These are phyloP conservation scores for Linnemannia zychae DNA, from an alignment of 192 early-diverging fungal genomes.

Conservation along the genomic window DNA sequence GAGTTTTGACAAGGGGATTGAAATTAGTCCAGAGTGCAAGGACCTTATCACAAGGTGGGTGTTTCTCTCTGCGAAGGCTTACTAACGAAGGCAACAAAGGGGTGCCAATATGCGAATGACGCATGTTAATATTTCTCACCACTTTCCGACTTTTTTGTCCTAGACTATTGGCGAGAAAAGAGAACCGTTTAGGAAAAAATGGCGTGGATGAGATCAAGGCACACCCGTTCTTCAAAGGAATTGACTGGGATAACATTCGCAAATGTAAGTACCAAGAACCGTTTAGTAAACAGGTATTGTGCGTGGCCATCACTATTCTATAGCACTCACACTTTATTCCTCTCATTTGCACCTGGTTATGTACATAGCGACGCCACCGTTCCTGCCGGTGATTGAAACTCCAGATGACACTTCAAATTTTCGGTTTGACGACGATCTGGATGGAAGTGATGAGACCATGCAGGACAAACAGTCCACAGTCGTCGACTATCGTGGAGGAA, in stretches of 20 bases:
- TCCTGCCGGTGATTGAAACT: conserved; percentile 87
- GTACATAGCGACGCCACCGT: conserved; percentile 76
- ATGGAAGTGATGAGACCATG: conserved; percentile 60
- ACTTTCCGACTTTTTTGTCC: not conserved
- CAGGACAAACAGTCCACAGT: conserved; percentile 58
- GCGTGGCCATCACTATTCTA: not conserved
- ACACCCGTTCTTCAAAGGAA: conserved; percentile 76
- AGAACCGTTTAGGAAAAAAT: conserved; percentile 77
- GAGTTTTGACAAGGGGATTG: conserved; percentile 68
- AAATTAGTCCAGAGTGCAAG: conserved; percentile 51
- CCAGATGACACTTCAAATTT: conserved; percentile 94
- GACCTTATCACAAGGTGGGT: conserved; percentile 67
- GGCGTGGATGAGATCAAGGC: conserved; percentile 71
- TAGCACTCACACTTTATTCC: not conserved
- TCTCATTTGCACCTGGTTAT: conserved; percentile 4
- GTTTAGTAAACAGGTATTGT: not conserved
- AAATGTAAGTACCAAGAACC: conserved; percentile 33
- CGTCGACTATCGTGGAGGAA: conserved; percentile 60
- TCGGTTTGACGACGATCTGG: conserved; percentile 83
- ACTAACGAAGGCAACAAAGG: not conserved
- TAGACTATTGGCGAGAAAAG: conserved; percentile 79
- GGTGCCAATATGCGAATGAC: not conserved
- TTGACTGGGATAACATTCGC: conserved; percentile 74
- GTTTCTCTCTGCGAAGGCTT: too few species aligned
- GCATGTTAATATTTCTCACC: not conserved